Evolutionary conservation across 2,329 filamentous ascomycete genomes (phyloP), one percentile per base, ranked within the genome.

Genomic region (Xylariaceae sp.): DNA sequence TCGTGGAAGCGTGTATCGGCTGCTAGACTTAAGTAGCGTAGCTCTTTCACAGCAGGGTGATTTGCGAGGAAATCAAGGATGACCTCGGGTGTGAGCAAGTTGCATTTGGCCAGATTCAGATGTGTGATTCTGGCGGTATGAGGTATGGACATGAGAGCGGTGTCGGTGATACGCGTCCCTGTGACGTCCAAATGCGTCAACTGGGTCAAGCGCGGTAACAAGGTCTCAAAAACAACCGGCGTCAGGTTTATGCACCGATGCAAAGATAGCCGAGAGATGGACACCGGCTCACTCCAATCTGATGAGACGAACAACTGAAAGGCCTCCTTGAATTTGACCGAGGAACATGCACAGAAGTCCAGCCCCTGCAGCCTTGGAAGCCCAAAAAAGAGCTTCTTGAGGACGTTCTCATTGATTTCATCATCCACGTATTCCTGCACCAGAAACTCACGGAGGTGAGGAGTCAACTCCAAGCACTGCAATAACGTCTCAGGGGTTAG

Each of bases 181-280:
- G 84, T 79, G n/a, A 90, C 73, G 56, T 93, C 87, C 29, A 93
- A 76, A 59, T 90, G 86, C 1, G 87, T 91, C 40, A 89, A 67
- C 41, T 76, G 72, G 19, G 70, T 62, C 36, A 91, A 69, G n/a
- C 79, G 78, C n/a, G 87, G 84, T 9, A 93, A 69, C 13, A 91
- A 68, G 2, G 69, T 72, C 54, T 87, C 82, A 55, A 87, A 89
- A 34, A 85, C 75, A 0, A 73, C 64, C 1, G 83, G 69, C 2
- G 85, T 77, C 3, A 93, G 72, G 37, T 79, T 84, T 47, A 83
- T 78, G 62, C 86, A 90, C 68, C 88, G 87, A 66, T 93, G 87
- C 41, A 93, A 72, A 24, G 85, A 88, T 13, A 93, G 62, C 19
- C 85, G 78, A 48, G 76, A 78, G 52, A 91, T 69, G 28, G 73